These are phyloP conservation scores for Phytophthora citrophthora DNA, from an alignment of 352 stramenopile genomes.

Conservation along the genomic window DNA sequence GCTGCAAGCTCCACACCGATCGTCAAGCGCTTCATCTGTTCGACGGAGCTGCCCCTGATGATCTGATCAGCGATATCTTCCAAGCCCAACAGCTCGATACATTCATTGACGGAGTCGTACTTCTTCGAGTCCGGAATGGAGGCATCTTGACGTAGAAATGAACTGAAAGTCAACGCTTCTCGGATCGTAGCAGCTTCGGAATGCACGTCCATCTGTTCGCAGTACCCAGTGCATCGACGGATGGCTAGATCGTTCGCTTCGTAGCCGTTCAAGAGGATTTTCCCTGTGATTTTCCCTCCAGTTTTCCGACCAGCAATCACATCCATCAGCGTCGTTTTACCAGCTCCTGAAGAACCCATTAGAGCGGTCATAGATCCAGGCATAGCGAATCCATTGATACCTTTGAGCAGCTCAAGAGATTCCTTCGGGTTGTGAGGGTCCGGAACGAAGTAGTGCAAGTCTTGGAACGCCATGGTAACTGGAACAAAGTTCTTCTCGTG, in stretches of 20 bases:
- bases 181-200: conserved; percentile 11
- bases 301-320: conserved; percentile 16
- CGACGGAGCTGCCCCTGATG: conserved; percentile 37
- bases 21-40: conserved; percentile 23
- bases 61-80: conserved; percentile 56
- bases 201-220: conserved; percentile 26
- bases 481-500: conserved; percentile 25
- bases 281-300: conserved; percentile 8
- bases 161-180: conserved; percentile 44
- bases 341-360: conserved; percentile 72
- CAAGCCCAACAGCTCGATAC: conserved; percentile 78
- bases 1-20: conserved; percentile 50
- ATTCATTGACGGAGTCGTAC: conserved; percentile 28
- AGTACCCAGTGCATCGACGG: conserved; percentile 26
- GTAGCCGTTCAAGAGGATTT: conserved; percentile 25
- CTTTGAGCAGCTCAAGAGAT: conserved; percentile 40
- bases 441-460: conserved; percentile 56
- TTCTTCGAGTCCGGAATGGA: conserved; percentile 35
- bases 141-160: conserved; percentile 63
- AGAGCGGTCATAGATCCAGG: conserved; percentile 26
- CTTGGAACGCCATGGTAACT: conserved; percentile 36
- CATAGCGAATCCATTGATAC: conserved; percentile 20
- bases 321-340: conserved; percentile 24
- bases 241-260: conserved; percentile 24
- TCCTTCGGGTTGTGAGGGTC: conserved; percentile 38